These are phyloP conservation scores for Musa acuminata DNA, from an alignment of 176 grass and related monocot species.

Conservation along the genomic window DNA sequence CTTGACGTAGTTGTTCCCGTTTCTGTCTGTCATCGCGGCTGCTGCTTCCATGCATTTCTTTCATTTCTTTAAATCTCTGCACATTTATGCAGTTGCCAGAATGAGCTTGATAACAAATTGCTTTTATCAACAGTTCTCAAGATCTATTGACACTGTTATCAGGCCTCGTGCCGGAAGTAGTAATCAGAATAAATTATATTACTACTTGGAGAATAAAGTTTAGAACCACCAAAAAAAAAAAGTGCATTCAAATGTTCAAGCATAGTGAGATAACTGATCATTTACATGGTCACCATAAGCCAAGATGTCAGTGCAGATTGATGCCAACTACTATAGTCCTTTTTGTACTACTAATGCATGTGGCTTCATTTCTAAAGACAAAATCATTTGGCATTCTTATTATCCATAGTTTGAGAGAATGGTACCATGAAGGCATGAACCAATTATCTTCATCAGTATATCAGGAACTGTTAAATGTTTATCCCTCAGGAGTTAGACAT, in stretches of 20 bases:
- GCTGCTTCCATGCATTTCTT: constrained; percentile 79
- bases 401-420: neutral
- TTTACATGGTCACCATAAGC: neutral
- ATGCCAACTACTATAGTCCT: neutral
- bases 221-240: neutral
- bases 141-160: neutral
- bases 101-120: neutral
- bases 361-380: neutral
- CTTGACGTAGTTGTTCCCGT: constrained; percentile 80
- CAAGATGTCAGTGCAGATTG: neutral
- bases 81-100: neutral
- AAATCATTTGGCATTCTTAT: neutral
- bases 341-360: neutral
- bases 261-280: neutral
- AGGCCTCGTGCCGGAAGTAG: neutral
- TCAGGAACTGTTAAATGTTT: too few relatives aligned
- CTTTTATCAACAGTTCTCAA: neutral
- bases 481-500: neutral
- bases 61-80: constrained; percentile 93
- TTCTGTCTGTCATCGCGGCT: constrained; percentile 80
- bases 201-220: neutral
- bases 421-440: neutral
- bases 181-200: neutral
- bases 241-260: neutral
- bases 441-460: neutral